Conservation (phyloP, 2,329 filamentous ascomycete species). For the Ophiocordyceps sinensis region DNA sequence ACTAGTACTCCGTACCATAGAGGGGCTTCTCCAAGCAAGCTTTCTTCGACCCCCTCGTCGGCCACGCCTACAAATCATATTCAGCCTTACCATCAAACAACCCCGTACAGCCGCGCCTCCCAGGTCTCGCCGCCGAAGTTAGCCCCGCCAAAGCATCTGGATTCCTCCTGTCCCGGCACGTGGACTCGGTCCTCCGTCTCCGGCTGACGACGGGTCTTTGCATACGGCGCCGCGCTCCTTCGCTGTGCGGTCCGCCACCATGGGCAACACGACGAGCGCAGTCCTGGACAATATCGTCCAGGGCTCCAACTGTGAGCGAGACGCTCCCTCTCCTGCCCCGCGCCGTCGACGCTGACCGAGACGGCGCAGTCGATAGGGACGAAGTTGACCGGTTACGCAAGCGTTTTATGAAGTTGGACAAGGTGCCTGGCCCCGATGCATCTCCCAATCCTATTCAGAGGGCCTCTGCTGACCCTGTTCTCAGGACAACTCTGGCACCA, state of each 20-base stretch:
- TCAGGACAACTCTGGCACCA: constrained; percentile 93
- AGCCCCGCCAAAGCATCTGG: neutral
- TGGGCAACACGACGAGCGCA: constrained; percentile 56
- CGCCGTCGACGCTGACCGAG: neutral
- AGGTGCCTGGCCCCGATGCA: constrained; percentile 40
- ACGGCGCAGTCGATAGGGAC: constrained; percentile 69
- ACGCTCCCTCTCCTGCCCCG: neutral
- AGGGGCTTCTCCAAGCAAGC: neutral
- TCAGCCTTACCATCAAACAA: neutral
- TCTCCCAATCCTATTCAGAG: neutral
- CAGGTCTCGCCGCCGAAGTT: neutral
- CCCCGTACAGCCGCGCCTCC: neutral
- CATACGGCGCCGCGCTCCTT: neutral
- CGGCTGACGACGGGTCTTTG: neutral
- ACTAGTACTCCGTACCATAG: too few species aligned
- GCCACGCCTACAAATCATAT: neutral
- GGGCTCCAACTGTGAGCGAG: constrained; percentile 71
- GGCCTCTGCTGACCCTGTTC: neutral
- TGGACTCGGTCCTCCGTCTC: too few species aligned
- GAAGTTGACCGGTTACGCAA: constrained; percentile 93
- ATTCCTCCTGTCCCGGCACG: neutral
- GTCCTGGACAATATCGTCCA: constrained; percentile 94
- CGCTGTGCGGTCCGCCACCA: constrained; percentile 15
- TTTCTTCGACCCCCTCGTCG: neutral
- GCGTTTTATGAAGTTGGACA: constrained; percentile 98